These are phyloP conservation scores for Candida krabiensis DNA, from an alignment of 805 yeast genomes.

Conservation along the genomic window DNA sequence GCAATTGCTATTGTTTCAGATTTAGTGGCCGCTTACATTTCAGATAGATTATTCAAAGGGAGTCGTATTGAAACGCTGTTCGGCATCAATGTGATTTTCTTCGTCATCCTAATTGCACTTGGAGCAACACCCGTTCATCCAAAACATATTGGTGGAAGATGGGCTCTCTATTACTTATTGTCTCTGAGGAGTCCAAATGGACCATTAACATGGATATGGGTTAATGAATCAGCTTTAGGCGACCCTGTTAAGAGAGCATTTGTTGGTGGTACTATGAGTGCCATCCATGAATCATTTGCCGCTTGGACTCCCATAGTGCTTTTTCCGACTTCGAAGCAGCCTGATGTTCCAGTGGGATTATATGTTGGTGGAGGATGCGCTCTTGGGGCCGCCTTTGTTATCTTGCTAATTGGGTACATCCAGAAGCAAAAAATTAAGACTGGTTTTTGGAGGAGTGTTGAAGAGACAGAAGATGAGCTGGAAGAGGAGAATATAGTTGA, in stretches of 20 bases:
- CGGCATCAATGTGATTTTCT: conserved; percentile 3
- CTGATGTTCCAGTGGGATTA: conserved; percentile 2
- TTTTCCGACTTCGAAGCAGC: conserved; percentile 3
- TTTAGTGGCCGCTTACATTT: conserved; percentile 7
- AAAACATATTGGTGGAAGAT: conserved; percentile 6
- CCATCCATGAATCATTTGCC: conserved; percentile 7
- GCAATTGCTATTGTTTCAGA: conserved; percentile 27
- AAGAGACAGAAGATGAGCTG: too few species aligned
- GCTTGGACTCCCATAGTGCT: conserved; percentile 8
- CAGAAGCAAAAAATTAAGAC: background rate
- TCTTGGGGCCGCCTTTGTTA: conserved; percentile 1
- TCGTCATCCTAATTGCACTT: conserved; percentile 6
- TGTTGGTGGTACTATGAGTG: conserved; percentile 14
- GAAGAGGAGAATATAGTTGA: too few species aligned
- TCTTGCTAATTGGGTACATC: conserved; percentile 2
- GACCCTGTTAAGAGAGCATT: conserved; percentile 15
- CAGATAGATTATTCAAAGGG: conserved; percentile 15
- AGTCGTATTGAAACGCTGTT: conserved; percentile 6
- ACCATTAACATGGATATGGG: conserved; percentile 13
- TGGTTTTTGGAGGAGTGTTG: background rate
- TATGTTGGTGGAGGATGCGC: conserved; percentile 6
- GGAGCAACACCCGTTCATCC: conserved; percentile 13
- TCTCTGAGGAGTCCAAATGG: conserved; percentile 9
- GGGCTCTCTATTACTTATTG: conserved; percentile 9
- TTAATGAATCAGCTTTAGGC: conserved; percentile 10